These are phyloP conservation scores for Filosporella fistucella DNA, from an alignment of 495 filamentous ascomycete genomes.

Conservation along the genomic window DNA sequence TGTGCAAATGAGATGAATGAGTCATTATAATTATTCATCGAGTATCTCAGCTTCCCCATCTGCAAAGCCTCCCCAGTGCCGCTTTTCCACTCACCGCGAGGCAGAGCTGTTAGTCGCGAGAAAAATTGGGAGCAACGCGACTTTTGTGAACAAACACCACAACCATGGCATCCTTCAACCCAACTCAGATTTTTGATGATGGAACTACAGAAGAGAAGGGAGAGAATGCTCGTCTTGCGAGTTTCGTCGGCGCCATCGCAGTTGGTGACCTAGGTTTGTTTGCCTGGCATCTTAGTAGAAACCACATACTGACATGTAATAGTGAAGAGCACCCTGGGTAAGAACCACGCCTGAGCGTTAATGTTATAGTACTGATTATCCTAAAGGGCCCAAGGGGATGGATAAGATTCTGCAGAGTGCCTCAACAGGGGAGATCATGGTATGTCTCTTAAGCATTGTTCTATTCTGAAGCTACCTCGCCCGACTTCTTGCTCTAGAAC, in stretches of 20 bases:
- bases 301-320: conserved; percentile 30
- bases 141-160: too few relatives aligned
- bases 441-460: too few relatives aligned
- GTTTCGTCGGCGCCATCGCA: conserved; percentile 95
- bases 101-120: too few relatives aligned
- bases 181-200: conserved; percentile 97
- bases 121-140: too few relatives aligned
- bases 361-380: background rate
- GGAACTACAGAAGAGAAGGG: conserved; percentile 97
- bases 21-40: too few relatives aligned
- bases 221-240: conserved; percentile 96
- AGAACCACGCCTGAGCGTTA: background rate
- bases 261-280: conserved; percentile 63
- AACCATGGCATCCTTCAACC: conserved; percentile 59
- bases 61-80: too few relatives aligned
- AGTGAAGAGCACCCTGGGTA: conserved; percentile 87
- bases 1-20: too few relatives aligned
- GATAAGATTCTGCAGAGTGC: conserved; percentile 99
- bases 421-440: conserved; percentile 95
- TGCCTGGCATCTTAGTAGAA: background rate
- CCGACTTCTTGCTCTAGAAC: too few relatives aligned
- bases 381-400: conserved; percentile 83
- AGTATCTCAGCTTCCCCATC: too few relatives aligned
- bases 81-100: too few relatives aligned
- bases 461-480: too few relatives aligned